These are phyloP conservation scores for Mimosa pudica DNA, from an alignment of 306 rosid species.

Conservation along the genomic window DNA sequence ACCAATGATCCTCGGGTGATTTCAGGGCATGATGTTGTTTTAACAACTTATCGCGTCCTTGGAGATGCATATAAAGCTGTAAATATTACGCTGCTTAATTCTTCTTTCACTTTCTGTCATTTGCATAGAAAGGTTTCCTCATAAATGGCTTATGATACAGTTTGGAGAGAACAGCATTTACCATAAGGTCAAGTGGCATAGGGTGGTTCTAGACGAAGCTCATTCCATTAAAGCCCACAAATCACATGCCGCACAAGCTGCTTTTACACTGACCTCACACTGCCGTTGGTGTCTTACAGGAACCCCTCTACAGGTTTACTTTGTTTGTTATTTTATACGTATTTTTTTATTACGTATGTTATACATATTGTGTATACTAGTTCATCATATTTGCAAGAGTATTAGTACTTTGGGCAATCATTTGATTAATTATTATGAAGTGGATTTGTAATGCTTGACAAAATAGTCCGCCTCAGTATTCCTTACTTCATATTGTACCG, in stretches of 20 bases:
- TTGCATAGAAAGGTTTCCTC: slow-evolving; percentile 1
- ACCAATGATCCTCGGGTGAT: slow-evolving; percentile 52
- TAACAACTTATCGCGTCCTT: slow-evolving; percentile 82
- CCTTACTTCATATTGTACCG: background rate
- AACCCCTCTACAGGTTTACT: slow-evolving; percentile 78
- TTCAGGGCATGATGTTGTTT: slow-evolving; percentile 68
- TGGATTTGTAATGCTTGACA: background rate
- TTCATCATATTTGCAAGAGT: background rate
- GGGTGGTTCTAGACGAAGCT: slow-evolving; percentile 96
- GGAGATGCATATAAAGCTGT: slow-evolving; percentile 59
- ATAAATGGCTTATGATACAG: slow-evolving; percentile 40
- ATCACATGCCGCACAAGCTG: slow-evolving; percentile 66
- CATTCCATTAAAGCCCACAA: slow-evolving; percentile 70
- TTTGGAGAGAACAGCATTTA: slow-evolving; percentile 67
- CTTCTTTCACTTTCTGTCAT: slow-evolving; percentile 7
- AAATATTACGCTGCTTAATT: slow-evolving; percentile 37
- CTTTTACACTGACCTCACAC: slow-evolving; percentile 64
- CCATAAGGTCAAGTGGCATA: slow-evolving; percentile 72
- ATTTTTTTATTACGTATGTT: background rate
- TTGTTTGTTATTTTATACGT: slow-evolving; percentile 10
- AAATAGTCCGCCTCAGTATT: background rate
- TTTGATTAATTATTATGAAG: background rate
- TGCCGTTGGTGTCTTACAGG: slow-evolving; percentile 97
- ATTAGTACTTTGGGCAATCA: background rate
- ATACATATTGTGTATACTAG: background rate